Percentiles rank a stretch among this genome's conserved stretches.
Conservation (phyloP, 2,329 filamentous ascomycete genomes). For the Aspergillus proliferans region DNA sequence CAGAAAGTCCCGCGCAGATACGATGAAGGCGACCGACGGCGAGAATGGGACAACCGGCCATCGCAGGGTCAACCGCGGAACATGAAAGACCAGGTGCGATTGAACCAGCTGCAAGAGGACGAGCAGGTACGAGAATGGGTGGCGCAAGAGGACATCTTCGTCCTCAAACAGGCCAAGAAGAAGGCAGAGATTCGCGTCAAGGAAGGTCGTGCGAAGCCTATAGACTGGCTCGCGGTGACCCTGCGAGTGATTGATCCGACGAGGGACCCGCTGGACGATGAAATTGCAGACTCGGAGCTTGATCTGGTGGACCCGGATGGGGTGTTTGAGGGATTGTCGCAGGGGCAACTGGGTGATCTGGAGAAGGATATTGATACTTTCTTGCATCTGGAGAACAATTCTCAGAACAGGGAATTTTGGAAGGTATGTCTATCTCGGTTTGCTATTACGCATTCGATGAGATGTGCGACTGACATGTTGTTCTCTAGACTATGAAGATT, state of each 20-base stretch:
- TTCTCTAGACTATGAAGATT: conserved; percentile 63
- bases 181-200: conserved; percentile 93
- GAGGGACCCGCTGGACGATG: conserved; percentile 72
- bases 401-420: conserved; percentile 82
- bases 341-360: conserved; percentile 64
- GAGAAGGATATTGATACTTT: conserved; percentile 78
- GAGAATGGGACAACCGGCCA: conserved; percentile 15
- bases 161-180: conserved; percentile 94
- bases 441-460: background rate
- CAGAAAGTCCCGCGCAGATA: conserved; percentile 32
- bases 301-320: conserved; percentile 72
- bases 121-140: conserved; percentile 78
- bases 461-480: conserved; percentile 6
- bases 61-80: conserved; percentile 21
- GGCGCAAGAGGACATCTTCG: conserved; percentile 91
- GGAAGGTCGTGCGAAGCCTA: conserved; percentile 81
- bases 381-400: conserved; percentile 70
- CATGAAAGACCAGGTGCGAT: conserved; percentile 41
- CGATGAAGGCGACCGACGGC: conserved; percentile 24
- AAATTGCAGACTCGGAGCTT: conserved; percentile 69
- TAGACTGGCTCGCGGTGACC: conserved; percentile 90
- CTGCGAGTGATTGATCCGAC: conserved; percentile 81
- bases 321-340: conserved; percentile 68
- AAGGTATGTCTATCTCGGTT: conserved; percentile 42
- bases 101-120: conserved; percentile 61